Evolutionary conservation across 352 stramenopile species (phyloP), one percentile per base, ranked within the genome.

Genomic region (Phytophthora pseudosyringae): DNA sequence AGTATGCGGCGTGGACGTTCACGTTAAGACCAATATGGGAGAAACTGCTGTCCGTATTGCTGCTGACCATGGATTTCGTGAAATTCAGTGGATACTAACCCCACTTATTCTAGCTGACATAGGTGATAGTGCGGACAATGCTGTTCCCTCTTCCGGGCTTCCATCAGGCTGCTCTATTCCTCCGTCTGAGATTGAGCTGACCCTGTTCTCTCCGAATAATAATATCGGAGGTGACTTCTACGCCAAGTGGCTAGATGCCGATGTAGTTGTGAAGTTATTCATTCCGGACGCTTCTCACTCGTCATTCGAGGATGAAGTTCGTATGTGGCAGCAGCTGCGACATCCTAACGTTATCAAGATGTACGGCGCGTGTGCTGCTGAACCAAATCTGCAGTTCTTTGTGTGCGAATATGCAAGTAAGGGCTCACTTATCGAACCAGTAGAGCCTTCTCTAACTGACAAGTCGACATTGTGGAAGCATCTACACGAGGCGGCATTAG

Each of bases 331-430:
- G n/a, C 39, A 52, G 45, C 38, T 71, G 16, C 45, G 48, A 3
- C 64, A 72, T 43, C 57, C 56, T 12, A 72, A 72, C 16, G 50
- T 72, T n/a, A 63, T 64, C 36, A 67, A 71, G 13, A 57, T 67
- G 21, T 67, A 59, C 21, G 58, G 58, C 9, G 64, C 57, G 1
- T 71, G 57, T n/a, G 11, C 40, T 7, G 57, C 36, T 18, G 56
- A 38, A 11, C 41, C 55, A 2, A 18, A 50, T 38, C 16, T 59
- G 15, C 26, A 49, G 26, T 59, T 71, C 21, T 67, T 59, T 16
- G 50, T 71, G 1, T 63, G 56, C 25, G 64, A 71, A 18, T 57
- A 48, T n/a, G 43, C 57, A 1, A 53, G 26, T 5, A 50, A 55
- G 13, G 57, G 44, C 5, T 50, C 56, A 10, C 43, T 71, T 3